Base-by-base conservation (phyloP, 768 basidiomycete genomes). In the Boletus tylopilopsis region DNA sequence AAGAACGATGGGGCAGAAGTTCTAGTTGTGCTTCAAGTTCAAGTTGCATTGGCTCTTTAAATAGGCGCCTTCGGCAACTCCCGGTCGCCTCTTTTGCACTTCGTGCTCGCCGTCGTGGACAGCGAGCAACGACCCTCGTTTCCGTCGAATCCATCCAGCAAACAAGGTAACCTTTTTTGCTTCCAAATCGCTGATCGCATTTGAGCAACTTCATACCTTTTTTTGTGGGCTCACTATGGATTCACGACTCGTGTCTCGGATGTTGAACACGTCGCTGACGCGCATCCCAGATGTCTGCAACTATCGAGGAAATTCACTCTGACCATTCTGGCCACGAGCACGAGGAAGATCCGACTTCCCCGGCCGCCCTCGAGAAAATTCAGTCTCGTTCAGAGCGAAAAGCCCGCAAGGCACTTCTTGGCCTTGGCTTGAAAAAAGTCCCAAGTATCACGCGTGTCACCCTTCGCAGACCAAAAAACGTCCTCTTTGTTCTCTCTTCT, bases 351-450 rank as follows among this genome's bases (percentile, higher is more conserved):
- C 90, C 89, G 42, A 88, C 86, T 49, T 90, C 87, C 40, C 79
- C 82, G 53, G 85, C 89, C 38, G 86, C 86, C 51, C 83, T 91
- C 54, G 90, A 94, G 61, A 95, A 96, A 73, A 88, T 94, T 59
- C 90, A 94, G 73, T 94, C 91, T 46, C 86, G 91, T 56, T 85
- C 93, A 32, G 94, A 97, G 73, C 86, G 94, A 61, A 96, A 95
- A 71, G 93, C 94, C 44, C 81, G 94, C 68, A 96, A 97, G 74
- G 93, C 94, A 15, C 82, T 97, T 45, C 78, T 94, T 57, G 76
- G 85, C 58, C 78, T 98, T 60, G 96, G 96, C 34, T 73, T 99
- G 71, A 96, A 96, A 76, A 87, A 83, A 71, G 88, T 99, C 48
- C 81, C 86, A 50, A 85, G 81, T 60, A 97, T 99, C 71, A 96